Evolutionary conservation across 148 eudicot genomes (phyloP).

Genomic region (Persicaria tinctoria): DNA sequence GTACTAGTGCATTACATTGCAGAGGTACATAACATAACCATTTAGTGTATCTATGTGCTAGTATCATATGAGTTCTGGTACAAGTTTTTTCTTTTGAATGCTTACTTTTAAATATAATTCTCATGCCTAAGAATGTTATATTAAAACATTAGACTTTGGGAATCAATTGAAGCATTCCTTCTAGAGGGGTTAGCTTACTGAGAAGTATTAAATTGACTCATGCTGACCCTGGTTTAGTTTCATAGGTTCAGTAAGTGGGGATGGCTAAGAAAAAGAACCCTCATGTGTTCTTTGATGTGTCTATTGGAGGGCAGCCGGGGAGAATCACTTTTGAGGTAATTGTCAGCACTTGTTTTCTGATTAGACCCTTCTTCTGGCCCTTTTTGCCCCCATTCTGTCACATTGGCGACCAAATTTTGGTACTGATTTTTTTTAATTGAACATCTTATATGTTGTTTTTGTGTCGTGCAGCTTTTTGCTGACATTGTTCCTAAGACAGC

Average conservation of each 20-base stretch:
- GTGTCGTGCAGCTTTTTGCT: conserved; percentile 69
- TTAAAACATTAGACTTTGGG: neutral
- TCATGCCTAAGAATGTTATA: neutral
- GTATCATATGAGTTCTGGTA: neutral
- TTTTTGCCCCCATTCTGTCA: neutral
- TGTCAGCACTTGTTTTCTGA: neutral
- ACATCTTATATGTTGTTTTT: neutral
- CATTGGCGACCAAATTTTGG: neutral
- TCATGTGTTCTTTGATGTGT: conserved; percentile 65
- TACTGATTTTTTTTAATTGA: neutral
- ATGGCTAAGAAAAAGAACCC: conserved; percentile 82
- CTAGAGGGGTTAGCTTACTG: neutral
- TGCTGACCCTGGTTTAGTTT: conserved; percentile 7
- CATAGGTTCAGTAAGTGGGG: conserved; percentile 18
- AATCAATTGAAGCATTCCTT: neutral
- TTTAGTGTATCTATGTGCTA: neutral
- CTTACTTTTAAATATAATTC: neutral
- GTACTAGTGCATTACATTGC: neutral
- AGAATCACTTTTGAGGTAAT: conserved; percentile 76
- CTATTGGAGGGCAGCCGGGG: conserved; percentile 63
- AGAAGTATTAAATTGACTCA: neutral
- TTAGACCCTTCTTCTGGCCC: neutral
- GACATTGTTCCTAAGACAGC: conserved; percentile 94
- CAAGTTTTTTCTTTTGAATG: neutral
- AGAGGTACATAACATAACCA: neutral